Evolutionary conservation across 2,329 filamentous ascomycete genomes (phyloP).

Genomic region (Phaeosphaeriaceae sp.): DNA sequence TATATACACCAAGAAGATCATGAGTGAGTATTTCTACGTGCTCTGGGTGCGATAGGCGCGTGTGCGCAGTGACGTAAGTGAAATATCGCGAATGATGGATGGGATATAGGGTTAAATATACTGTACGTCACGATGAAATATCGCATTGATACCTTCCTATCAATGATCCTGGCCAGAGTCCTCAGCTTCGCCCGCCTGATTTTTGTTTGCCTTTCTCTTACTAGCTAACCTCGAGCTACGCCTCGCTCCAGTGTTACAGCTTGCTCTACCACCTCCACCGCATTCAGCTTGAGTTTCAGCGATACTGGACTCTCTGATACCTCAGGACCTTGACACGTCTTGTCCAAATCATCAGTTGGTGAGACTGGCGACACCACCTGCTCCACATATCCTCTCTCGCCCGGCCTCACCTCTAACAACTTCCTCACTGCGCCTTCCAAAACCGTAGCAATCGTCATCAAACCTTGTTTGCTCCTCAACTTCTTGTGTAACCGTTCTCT

Average conservation of each 20-base stretch:
- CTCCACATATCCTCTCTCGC: background rate
- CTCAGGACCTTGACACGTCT: background rate
- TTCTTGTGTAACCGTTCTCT: background rate
- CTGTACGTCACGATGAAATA: too few species aligned
- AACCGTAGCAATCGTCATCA: background rate
- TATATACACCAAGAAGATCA: too few species aligned
- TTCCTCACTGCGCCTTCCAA: background rate
- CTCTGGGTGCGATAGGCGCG: too few species aligned
- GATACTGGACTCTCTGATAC: too few species aligned
- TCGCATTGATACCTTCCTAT: too few species aligned
- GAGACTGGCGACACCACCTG: background rate
- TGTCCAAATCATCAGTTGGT: background rate
- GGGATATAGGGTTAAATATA: too few species aligned
- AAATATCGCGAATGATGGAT: too few species aligned
- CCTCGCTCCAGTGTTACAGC: background rate
- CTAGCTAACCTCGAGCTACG: background rate
- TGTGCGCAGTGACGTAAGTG: too few species aligned
- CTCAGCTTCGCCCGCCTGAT: background rate
- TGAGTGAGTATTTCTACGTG: too few species aligned
- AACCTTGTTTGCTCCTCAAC: background rate
- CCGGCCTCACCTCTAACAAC: background rate
- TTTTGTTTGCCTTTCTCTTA: background rate
- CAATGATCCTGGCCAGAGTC: background rate
- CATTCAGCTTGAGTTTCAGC: background rate
- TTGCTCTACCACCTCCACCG: background rate